A percentile compares a stretch with the other conserved stretches of the same genome.
phyloP scores from a whole-genome alignment of 2,329 filamentous ascomycete genomes.

The Huntiella bhutanensis region DNA sequence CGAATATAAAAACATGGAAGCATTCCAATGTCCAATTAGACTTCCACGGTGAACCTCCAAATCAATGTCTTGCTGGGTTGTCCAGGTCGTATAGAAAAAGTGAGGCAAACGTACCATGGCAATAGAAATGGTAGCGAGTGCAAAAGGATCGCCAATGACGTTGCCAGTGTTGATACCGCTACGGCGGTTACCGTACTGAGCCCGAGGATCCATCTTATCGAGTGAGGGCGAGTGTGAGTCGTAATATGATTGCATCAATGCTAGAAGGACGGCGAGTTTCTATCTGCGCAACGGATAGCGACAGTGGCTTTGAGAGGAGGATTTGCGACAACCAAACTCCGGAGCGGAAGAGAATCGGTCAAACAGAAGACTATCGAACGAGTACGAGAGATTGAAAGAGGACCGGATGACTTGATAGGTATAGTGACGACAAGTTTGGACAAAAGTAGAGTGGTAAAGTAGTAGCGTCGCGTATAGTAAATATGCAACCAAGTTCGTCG shows the following conservation, averaged over 20 bases:
- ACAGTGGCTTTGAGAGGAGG: background rate
- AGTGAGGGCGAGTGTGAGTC: slow-evolving; percentile 55
- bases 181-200: slow-evolving; percentile 32
- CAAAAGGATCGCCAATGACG: slow-evolving; percentile 90
- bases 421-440: no score
- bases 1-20: background rate
- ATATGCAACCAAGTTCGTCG: no score
- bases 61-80: no score
- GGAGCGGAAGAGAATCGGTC: no score
- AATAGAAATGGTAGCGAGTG: slow-evolving; percentile 84
- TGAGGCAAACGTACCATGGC: slow-evolving; percentile 49
- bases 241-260: slow-evolving; percentile 53
- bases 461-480: no score
- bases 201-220: slow-evolving; percentile 59
- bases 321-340: background rate
- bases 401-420: no score
- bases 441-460: no score
- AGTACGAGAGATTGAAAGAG: no score
- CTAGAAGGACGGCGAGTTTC: background rate
- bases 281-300: background rate
- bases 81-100: background rate
- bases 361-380: no score
- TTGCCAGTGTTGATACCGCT: slow-evolving; percentile 61
- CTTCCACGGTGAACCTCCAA: no score
- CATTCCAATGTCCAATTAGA: no score